Evolutionary conservation across 2,329 filamentous ascomycete species (phyloP).

Genomic region (Ceratocystis ficicola): DNA sequence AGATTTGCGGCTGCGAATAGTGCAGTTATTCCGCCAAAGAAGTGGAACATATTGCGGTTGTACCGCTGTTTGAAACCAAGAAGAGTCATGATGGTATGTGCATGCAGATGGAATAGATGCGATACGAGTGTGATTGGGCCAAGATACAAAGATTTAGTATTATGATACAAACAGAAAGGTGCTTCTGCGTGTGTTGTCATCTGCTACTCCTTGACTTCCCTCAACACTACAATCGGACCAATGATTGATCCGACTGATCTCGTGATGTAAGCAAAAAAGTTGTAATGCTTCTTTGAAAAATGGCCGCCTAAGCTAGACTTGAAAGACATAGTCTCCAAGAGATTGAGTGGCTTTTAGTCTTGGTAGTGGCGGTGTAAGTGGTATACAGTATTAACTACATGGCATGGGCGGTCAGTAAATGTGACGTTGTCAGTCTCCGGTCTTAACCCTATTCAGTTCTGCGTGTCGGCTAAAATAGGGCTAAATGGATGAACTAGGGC

Average conservation of each 20-base stretch:
- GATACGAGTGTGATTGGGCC: too few relatives aligned
- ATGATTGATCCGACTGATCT: not conserved
- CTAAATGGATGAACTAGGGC: not conserved
- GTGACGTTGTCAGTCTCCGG: not conserved
- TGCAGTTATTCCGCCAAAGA: conserved; percentile 7
- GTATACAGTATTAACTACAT: not conserved
- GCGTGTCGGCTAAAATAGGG: not conserved
- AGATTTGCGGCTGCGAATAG: conserved; percentile 8
- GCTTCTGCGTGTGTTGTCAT: not conserved
- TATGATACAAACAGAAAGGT: not conserved
- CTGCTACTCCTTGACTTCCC: not conserved
- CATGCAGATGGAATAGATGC: not conserved
- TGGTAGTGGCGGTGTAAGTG: not conserved
- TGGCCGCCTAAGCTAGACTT: not conserved
- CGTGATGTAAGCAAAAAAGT: not conserved
- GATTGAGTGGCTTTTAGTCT: not conserved
- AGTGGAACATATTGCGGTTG: conserved; percentile 12
- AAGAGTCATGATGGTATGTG: not conserved
- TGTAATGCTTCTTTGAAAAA: not conserved
- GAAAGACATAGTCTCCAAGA: not conserved
- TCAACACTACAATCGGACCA: not conserved
- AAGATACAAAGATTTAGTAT: not conserved
- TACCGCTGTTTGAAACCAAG: conserved; percentile 14
- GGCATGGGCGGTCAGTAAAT: not conserved
- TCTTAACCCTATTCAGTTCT: not conserved